A percentile compares a stretch with the other conserved stretches of the same genome.
Evolutionary conservation across 371 early-diverging fungal genomes (phyloP).

Genomic region (Amoeboaphelidium protococcarum): DNA sequence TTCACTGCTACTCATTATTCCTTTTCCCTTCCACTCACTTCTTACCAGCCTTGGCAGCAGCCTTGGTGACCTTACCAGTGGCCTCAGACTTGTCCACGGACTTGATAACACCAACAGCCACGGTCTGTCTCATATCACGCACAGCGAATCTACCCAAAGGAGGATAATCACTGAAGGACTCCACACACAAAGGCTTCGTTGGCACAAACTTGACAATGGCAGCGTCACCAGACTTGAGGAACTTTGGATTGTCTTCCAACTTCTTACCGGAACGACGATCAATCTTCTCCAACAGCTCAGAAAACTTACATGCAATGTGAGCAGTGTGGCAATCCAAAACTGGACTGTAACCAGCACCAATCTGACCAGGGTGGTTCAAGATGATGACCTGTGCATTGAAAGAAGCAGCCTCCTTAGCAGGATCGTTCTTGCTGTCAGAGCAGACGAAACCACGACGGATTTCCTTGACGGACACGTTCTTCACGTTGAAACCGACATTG

Average conservation of each 20-base stretch:
- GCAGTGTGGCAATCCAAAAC: slow-evolving; percentile 91
- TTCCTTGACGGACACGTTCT: slow-evolving; percentile 86
- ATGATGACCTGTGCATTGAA: slow-evolving; percentile 87
- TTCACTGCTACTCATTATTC: too few relatives aligned
- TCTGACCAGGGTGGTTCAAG: slow-evolving; percentile 88
- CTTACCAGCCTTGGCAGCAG: background rate
- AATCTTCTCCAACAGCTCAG: slow-evolving; percentile 73
- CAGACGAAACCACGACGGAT: slow-evolving; percentile 89
- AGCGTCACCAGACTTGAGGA: slow-evolving; percentile 76
- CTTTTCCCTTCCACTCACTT: too few relatives aligned
- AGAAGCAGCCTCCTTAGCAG: slow-evolving; percentile 71
- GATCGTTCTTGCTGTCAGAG: slow-evolving; percentile 89
- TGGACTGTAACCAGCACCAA: slow-evolving; percentile 59
- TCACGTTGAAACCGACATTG: slow-evolving; percentile 95
- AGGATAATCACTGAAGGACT: slow-evolving; percentile 71
- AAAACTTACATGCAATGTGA: slow-evolving; percentile 84
- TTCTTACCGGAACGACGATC: slow-evolving; percentile 86
- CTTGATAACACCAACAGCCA: slow-evolving; percentile 89
- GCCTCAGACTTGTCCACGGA: slow-evolving; percentile 68
- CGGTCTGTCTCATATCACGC: slow-evolving; percentile 86
- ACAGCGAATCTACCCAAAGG: slow-evolving; percentile 90
- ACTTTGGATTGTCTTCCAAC: slow-evolving; percentile 66
- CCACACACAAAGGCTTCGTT: slow-evolving; percentile 88
- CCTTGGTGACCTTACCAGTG: background rate
- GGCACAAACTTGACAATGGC: slow-evolving; percentile 84